These are phyloP conservation scores for Pythium dissotocum DNA, from an alignment of 352 stramenopile genomes.

Conservation along the genomic window DNA sequence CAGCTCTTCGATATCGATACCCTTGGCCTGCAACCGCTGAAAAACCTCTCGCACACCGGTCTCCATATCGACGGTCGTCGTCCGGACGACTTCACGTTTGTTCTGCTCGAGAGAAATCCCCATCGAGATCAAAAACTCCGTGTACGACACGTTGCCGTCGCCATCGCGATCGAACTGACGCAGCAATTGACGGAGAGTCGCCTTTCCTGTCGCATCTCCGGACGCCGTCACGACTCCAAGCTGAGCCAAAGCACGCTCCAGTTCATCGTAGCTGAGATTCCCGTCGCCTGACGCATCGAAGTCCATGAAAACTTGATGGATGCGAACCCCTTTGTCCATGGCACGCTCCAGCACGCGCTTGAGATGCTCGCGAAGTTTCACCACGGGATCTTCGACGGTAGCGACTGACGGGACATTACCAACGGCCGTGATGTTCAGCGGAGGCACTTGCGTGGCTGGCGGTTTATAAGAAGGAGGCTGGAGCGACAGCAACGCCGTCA, in stretches of 20 bases:
- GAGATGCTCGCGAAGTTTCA: slow-evolving; percentile 47
- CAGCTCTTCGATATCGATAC: slow-evolving; percentile 54
- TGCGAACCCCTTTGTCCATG: slow-evolving; percentile 52
- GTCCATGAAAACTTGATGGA: slow-evolving; percentile 68
- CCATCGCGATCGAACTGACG: slow-evolving; percentile 54
- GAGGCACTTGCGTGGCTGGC: not conserved
- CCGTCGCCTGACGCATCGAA: slow-evolving; percentile 65
- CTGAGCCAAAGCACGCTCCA: slow-evolving; percentile 47
- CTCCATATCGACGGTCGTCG: slow-evolving; percentile 49
- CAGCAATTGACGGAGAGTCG: slow-evolving; percentile 42
- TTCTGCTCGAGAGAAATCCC: slow-evolving; percentile 47
- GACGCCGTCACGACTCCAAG: slow-evolving; percentile 45
- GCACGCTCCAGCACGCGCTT: slow-evolving; percentile 52
- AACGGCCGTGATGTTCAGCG: not conserved
- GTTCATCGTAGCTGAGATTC: slow-evolving; percentile 56
- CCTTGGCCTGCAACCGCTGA: slow-evolving; percentile 44
- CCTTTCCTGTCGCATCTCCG: slow-evolving; percentile 24
- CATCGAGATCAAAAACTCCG: slow-evolving; percentile 75
- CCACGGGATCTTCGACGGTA: slow-evolving; percentile 20
- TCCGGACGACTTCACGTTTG: slow-evolving; percentile 43
- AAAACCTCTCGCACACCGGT: slow-evolving; percentile 46
- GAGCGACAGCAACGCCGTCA: slow-evolving; percentile 59
- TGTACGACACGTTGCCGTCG: slow-evolving; percentile 71
- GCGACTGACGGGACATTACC: not conserved
- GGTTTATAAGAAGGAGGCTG: slow-evolving; percentile 17